Evolutionary conservation across 2,329 filamentous ascomycete species (phyloP).

Genomic region (Rutstroemia sp.): DNA sequence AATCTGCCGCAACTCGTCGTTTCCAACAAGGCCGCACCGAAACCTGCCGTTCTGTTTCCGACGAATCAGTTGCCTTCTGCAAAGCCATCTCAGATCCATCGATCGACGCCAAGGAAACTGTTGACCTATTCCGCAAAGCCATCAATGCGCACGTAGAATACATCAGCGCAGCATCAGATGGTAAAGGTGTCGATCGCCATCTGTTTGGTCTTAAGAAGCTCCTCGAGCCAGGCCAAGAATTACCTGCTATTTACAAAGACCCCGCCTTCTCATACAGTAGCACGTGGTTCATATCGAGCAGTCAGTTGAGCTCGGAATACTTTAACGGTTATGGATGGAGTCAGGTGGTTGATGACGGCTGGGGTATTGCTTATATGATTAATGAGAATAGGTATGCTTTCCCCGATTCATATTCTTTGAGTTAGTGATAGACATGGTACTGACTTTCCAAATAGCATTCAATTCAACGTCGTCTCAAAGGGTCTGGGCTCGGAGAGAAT

Average conservation of each 20-base stretch:
- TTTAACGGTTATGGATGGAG: conserved; percentile 99
- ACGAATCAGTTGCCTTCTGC: conserved; percentile 88
- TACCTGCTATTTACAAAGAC: conserved; percentile 80
- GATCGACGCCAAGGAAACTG: conserved; percentile 55
- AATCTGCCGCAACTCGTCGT: conserved; percentile 87
- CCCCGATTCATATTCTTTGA: neutral
- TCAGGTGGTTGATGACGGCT: conserved; percentile 92
- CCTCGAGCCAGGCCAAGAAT: conserved; percentile 68
- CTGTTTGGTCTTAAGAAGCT: conserved; percentile 96
- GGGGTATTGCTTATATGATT: conserved; percentile 99
- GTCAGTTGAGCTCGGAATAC: conserved; percentile 89
- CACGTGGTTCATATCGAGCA: conserved; percentile 84
- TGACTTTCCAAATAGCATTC: conserved; percentile 52
- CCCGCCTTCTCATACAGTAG: conserved; percentile 76
- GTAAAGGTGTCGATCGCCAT: conserved; percentile 90
- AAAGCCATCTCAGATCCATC: conserved; percentile 69
- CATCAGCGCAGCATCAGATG: conserved; percentile 81
- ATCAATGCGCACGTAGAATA: conserved; percentile 81
- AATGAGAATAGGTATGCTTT: conserved; percentile 80
- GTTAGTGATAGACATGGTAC: neutral
- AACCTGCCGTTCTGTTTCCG: conserved; percentile 86
- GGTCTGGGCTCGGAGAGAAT: conserved; percentile 82
- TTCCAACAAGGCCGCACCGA: conserved; percentile 97
- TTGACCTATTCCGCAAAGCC: conserved; percentile 74
- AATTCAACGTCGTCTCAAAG: conserved; percentile 98